Base-by-base conservation (phyloP, 768 basidiomycete genomes). In the Pisolithus albus region DNA sequence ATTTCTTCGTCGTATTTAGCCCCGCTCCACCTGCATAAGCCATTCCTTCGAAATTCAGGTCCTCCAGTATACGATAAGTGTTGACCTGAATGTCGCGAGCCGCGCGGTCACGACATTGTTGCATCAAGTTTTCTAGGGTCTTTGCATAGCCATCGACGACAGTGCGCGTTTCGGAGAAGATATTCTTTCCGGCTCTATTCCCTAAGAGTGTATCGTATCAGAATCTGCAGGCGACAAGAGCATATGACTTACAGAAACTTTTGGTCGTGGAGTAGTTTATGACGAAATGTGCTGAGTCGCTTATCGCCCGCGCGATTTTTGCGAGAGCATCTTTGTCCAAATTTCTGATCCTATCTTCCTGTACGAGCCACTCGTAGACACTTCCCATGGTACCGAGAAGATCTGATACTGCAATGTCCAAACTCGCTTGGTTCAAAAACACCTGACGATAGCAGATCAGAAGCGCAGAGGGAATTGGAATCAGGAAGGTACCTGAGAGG, bases 1-100 rank as follows among this genome's bases (percentile, higher is more conserved):
- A 61, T 32, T 8, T 28, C 43, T 44, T 49, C 23, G 45, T 52
- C 39, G 42, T 15, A 13, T 54, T n/a, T 2, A 26, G 18, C 8
- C 52, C 37, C 0, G 41, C 40, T 7, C 46, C 46, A 7, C 2
- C 47, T 9, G 46, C 42, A 23, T 53, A 44, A 21, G 32, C 15
- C 6, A 49, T 44, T 9, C n/a, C 42, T 3, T 38, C 30, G 7
- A 53, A 24, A 4, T 26, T 38, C 16, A 8, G 15, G 7, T 15
- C 10, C 1, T 50, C 40, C 7, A 7, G 9, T 9, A 45, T 30
- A 13, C 15, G 23, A n/a, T 45, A 26, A 3, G 28, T 11, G 23
- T 24, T 26, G n/a, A 28, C 23, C 6, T 30, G 26, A n/a, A 45
- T 28, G 16, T 24, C 23, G 8, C 43, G 43, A 19, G 28, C 21